Base-by-base conservation (phyloP, 306 rosid genomes). In the Cercis canadensis region DNA sequence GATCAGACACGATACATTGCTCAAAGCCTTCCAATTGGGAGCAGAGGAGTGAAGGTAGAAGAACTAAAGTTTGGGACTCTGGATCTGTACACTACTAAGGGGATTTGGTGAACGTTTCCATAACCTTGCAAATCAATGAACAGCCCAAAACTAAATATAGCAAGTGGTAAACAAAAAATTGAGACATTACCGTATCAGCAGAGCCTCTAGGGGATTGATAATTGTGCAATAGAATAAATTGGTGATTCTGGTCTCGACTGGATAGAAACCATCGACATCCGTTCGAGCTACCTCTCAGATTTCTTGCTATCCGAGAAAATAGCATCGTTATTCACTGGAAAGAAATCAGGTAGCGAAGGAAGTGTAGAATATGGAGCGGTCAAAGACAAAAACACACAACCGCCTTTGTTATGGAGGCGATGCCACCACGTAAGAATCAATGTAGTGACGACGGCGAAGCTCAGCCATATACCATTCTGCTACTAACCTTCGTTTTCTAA, bases 251-350 rank as follows among this genome's bases (percentile, higher is more conserved):
- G 60, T 71, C 29, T 24, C 29, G 29, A 24, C 29, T 1, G 29
- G 29, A 24, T 24, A 24, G 17, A 29, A 80, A 41, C 66, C 78
- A 50, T 2, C 86, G 81, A 47, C 50, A 54, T 31, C 77, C 82
- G 43, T 57, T 59, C 58, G 52, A 64, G 73, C 75, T 29, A 21
- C 40, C 51, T 64, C 81, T 78, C 12, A 17, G 74, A 69, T 80
- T 56, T 75, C 72, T 50, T 44, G 69, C 65, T 47, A 78, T 73
- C 82, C 79, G 77, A 58, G 80, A 80, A 72, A 81, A 66, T 11
- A 83, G 19, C 88, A 83, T 86, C 62, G 29, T 3, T 21, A 10
- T 17, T 17, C 10, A 10, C 7, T 53, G n/a, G 40, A 44, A 55
- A 41, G 4, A 17, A 40, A 34, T 7, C 29, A 13, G 29, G 40